Conservation (phyloP, 2,329 filamentous ascomycete species). For the Coniochaeta pulveracea region DNA sequence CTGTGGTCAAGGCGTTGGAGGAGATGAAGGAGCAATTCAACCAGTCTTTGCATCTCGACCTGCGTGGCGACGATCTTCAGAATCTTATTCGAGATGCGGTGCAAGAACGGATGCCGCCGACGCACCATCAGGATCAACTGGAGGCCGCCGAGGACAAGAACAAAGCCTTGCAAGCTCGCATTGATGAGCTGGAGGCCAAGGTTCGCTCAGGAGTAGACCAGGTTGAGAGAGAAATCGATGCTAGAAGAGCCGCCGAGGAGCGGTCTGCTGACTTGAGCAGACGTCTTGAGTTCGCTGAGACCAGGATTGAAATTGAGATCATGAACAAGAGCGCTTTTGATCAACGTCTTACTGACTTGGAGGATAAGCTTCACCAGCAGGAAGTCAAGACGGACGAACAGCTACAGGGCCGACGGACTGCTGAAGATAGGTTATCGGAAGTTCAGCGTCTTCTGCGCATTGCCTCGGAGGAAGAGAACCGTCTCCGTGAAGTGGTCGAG, state of each 20-base stretch:
- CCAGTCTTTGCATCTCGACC: constrained; percentile 29
- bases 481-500: constrained; percentile 54
- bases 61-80: constrained; percentile 42
- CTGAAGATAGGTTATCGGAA: constrained; percentile 63
- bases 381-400: constrained; percentile 56
- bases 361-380: constrained; percentile 53
- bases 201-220: constrained; percentile 35
- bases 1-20: constrained; percentile 55
- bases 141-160: constrained; percentile 37
- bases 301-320: constrained; percentile 47
- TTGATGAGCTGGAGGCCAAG: constrained; percentile 48
- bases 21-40: constrained; percentile 46
- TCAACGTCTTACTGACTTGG: constrained; percentile 55
- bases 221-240: constrained; percentile 34
- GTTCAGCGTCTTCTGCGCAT: constrained; percentile 58
- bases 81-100: constrained; percentile 54
- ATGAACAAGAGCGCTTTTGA: constrained; percentile 48
- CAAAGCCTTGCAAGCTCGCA: constrained; percentile 46
- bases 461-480: constrained; percentile 61
- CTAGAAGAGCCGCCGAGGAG: constrained; percentile 42
- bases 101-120: constrained; percentile 41
- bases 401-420: constrained; percentile 48
- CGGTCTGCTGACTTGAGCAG: constrained; percentile 39
- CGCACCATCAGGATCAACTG: constrained; percentile 31
- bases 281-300: constrained; percentile 44